Evolutionary conservation across 2,329 filamentous ascomycete species (phyloP).

Genomic region (Xylaria digitata): DNA sequence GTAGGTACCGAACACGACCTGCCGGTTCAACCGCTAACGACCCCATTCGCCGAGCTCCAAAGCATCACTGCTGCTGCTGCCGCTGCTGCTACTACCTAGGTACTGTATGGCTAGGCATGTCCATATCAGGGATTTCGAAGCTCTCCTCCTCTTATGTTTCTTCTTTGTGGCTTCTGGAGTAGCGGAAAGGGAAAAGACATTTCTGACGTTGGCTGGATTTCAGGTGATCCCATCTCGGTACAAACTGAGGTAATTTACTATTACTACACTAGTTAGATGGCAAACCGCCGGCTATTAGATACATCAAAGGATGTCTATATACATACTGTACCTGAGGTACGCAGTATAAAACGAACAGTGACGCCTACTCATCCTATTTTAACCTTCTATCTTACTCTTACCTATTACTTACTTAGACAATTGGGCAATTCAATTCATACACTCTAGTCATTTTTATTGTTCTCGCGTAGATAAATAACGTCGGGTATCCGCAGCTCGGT

Average conservation of each 20-base stretch:
- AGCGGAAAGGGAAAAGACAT: neutral
- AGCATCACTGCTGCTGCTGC: neutral
- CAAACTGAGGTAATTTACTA: slow-evolving; percentile 24
- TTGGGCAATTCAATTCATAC: neutral
- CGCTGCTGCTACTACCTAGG: too few relatives aligned
- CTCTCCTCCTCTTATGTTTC: neutral
- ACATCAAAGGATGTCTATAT: neutral
- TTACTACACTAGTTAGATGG: slow-evolving; percentile 13
- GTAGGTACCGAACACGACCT: slow-evolving; percentile 15
- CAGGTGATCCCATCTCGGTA: slow-evolving; percentile 30
- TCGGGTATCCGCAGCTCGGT: slow-evolving; percentile 24
- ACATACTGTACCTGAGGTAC: neutral
- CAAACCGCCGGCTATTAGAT: slow-evolving; percentile 11
- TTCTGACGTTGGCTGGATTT: slow-evolving; percentile 21
- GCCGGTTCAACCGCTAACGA: slow-evolving; percentile 25
- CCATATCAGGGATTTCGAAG: slow-evolving; percentile 18
- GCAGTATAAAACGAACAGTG: slow-evolving; percentile 26
- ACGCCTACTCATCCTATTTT: slow-evolving; percentile 16
- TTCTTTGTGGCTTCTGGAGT: slow-evolving; percentile 9
- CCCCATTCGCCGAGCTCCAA: slow-evolving; percentile 28
- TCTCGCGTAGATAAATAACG: slow-evolving; percentile 13
- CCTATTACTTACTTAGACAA: neutral
- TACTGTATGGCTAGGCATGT: slow-evolving; percentile 3
- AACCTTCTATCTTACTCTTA: slow-evolving; percentile 1
- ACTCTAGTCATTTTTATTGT: neutral